Base-by-base conservation (phyloP, 2,329 filamentous ascomycete species). In the Amauroascus verrucosus region DNA sequence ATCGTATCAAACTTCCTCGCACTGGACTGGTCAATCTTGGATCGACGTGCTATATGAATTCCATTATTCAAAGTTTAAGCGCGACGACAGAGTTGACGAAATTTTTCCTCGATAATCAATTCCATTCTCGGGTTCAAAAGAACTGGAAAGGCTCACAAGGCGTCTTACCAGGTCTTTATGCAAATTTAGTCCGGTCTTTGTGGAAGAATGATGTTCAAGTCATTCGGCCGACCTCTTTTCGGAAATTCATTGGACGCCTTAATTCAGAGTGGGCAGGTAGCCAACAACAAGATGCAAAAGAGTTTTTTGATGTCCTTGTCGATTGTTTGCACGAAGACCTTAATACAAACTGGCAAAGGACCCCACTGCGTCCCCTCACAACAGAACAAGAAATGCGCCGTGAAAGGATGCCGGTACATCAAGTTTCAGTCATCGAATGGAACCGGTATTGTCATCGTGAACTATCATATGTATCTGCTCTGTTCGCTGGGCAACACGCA, bases 11-110 rank as follows among this genome's bases (percentile, higher is more conserved):
- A 67, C 73, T 81, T 61, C 78, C 82, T n/a, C 73, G 75, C 33
- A 85, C 87, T 9, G 90, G 91, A 0, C 76, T 96, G 11, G 73
- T 82, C 55, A 96, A 96, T 61, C 86, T 88, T 38, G 81, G 82
- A 1, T 84, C 85, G 45, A 90, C 86, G 59, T 96, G 91, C 66
- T 96, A 95, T 65, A 89, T 93, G 75, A 96, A 95, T 68, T 84
- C 88, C n/a, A 84, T 84, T 0, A 75, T 97, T 24, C 91, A 97
- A 68, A 86, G 85, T 56, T 72, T 96, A 16, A 85, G 86, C 55
- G 84, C 83, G 1, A 91, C 89, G 0, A 71, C 77, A 7, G 73
- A 76, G 16, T 68, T 84, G 40, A 80, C 78, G 64, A 80, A 64
- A 70, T 81, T 70, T 77, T 95, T 77, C 73, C 79, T 70, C 65